These are phyloP conservation scores for Phytophthora colocasiae DNA, from an alignment of 352 stramenopile genomes.

Conservation along the genomic window DNA sequence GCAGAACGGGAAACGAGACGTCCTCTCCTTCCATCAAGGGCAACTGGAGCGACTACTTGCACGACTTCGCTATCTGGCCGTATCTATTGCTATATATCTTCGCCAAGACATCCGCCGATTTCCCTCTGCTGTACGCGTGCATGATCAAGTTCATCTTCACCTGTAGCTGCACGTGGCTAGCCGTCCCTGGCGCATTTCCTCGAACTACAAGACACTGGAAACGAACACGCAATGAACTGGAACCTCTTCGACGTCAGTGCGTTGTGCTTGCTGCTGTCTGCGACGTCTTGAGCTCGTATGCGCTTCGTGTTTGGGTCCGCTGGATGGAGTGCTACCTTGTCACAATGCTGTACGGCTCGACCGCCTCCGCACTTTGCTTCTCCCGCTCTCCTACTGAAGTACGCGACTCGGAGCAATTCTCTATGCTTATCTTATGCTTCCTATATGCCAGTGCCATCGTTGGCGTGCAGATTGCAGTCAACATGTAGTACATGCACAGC, in stretches of 20 bases:
- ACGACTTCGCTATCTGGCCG: slow-evolving; percentile 79
- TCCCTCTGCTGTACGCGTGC: slow-evolving; percentile 58
- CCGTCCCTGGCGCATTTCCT: slow-evolving; percentile 61
- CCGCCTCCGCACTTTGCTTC: slow-evolving; percentile 36
- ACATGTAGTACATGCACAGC: slow-evolving; percentile 39
- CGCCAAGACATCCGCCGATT: slow-evolving; percentile 42
- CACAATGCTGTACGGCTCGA: slow-evolving; percentile 31
- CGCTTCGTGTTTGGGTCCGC: slow-evolving; percentile 62
- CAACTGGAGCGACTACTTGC: slow-evolving; percentile 64
- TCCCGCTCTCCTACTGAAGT: slow-evolving; percentile 55
- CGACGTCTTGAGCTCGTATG: slow-evolving; percentile 72
- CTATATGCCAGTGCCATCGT: slow-evolving; percentile 68
- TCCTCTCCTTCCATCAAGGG: slow-evolving; percentile 9
- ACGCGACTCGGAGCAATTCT: slow-evolving; percentile 68
- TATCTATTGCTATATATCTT: slow-evolving; percentile 73
- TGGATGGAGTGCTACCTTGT: slow-evolving; percentile 62
- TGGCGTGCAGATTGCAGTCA: slow-evolving; percentile 69
- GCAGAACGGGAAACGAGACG: slow-evolving; percentile 1
- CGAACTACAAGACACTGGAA: slow-evolving; percentile 66
- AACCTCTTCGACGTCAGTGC: slow-evolving; percentile 55
- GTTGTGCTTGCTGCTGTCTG: slow-evolving; percentile 59
- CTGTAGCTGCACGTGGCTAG: slow-evolving; percentile 72
- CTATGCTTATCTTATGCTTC: slow-evolving; percentile 58
- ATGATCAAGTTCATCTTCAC: slow-evolving; percentile 76
- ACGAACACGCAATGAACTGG: slow-evolving; percentile 46